Conservation (phyloP, 2,329 filamentous ascomycete species). For the Colletotrichum lupini region DNA sequence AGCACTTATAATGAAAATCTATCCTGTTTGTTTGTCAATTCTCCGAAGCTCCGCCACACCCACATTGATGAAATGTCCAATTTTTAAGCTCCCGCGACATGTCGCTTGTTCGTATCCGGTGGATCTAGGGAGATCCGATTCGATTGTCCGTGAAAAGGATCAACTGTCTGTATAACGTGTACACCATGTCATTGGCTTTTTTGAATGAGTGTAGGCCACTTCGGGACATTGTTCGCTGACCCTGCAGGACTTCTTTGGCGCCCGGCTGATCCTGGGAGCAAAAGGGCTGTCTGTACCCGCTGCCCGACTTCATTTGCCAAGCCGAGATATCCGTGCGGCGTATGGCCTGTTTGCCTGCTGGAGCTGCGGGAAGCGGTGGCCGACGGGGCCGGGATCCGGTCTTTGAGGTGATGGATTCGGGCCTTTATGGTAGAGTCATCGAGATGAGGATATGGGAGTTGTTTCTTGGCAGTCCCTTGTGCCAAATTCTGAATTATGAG, state of each 20-base stretch:
- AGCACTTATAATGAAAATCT: conserved; percentile 27
- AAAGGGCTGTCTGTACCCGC: background rate
- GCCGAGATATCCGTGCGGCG: conserved; percentile 19
- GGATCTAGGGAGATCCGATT: background rate
- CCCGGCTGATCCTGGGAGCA: background rate
- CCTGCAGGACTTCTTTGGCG: background rate
- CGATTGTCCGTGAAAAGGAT: background rate
- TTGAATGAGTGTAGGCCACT: background rate
- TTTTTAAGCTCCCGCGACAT: background rate
- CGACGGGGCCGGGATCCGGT: conserved; percentile 2
- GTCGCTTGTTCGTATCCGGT: background rate
- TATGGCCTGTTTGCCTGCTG: background rate
- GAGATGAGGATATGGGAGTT: background rate
- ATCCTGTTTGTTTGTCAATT: background rate
- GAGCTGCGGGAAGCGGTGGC: conserved; percentile 5
- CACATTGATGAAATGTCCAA: background rate
- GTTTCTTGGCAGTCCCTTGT: background rate
- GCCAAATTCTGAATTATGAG: background rate
- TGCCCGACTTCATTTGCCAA: background rate
- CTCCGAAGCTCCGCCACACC: background rate
- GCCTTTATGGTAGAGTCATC: background rate
- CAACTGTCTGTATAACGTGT: background rate
- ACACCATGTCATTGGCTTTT: background rate
- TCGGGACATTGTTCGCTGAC: background rate
- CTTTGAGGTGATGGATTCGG: background rate